These are phyloP conservation scores for Aspergillus intermedius DNA, from an alignment of 2,329 filamentous ascomycete genomes.

Conservation along the genomic window DNA sequence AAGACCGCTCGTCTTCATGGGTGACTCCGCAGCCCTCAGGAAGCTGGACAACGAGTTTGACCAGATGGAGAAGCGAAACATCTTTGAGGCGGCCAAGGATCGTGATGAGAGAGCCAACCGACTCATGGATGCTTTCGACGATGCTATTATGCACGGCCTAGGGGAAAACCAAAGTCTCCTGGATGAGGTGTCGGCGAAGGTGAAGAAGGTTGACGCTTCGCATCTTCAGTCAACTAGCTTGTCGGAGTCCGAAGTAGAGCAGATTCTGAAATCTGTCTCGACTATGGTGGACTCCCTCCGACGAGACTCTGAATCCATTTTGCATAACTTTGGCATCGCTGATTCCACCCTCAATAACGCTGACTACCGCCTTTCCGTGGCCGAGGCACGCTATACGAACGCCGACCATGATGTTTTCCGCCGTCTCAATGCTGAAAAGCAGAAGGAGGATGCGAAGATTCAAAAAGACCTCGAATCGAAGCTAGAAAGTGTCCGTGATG, in stretches of 20 bases:
- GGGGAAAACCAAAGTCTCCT: slow-evolving; percentile 47
- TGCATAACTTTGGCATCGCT: slow-evolving; percentile 42
- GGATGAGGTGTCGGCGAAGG: slow-evolving; percentile 42
- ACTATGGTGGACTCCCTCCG: slow-evolving; percentile 35
- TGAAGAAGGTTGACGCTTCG: slow-evolving; percentile 32
- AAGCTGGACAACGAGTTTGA: slow-evolving; percentile 44
- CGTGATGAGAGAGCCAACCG: slow-evolving; percentile 45
- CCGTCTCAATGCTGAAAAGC: slow-evolving; percentile 41
- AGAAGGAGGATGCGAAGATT: slow-evolving; percentile 44
- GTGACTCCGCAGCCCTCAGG: slow-evolving; percentile 47
- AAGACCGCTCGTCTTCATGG: slow-evolving; percentile 46
- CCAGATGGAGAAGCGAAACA: slow-evolving; percentile 46
- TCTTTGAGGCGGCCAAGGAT: slow-evolving; percentile 44
- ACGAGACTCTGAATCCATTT: slow-evolving; percentile 40
- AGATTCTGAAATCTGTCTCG: slow-evolving; percentile 33
- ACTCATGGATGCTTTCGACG: slow-evolving; percentile 47
- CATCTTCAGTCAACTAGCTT: slow-evolving; percentile 27
- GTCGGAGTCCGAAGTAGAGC: slow-evolving; percentile 28
- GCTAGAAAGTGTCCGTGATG: slow-evolving; percentile 36
- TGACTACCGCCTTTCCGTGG: slow-evolving; percentile 49
- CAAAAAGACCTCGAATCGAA: slow-evolving; percentile 36
- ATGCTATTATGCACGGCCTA: slow-evolving; percentile 45
- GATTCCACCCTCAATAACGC: slow-evolving; percentile 47
- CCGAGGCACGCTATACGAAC: slow-evolving; percentile 44
- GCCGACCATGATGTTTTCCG: slow-evolving; percentile 37